Conservation (phyloP, 768 basidiomycete genomes). For the Termitomyces sp. region DNA sequence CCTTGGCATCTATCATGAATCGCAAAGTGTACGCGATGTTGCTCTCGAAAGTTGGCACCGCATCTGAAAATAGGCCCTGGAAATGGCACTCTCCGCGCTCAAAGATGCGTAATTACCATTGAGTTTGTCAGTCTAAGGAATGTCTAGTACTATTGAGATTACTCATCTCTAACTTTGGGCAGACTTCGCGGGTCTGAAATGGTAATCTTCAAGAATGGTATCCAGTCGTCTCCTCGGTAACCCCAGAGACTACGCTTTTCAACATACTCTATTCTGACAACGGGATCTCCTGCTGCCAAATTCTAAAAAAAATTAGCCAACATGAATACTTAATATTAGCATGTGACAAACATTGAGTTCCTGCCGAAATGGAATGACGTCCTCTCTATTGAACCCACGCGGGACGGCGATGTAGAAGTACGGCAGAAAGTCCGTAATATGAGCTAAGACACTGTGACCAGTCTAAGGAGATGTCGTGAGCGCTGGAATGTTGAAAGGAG, state of each 20-base stretch:
- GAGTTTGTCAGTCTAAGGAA: constrained; percentile 13
- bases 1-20: constrained; percentile 98
- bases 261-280: constrained; percentile 56
- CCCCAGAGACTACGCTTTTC: constrained; percentile 80
- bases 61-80: constrained; percentile 51
- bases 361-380: constrained; percentile 60
- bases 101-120: constrained; percentile 49
- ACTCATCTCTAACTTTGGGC: constrained; percentile 92
- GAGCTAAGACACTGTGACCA: constrained; percentile 87
- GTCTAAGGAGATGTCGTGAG: constrained; percentile 36
- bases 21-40: constrained; percentile 89
- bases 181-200: constrained; percentile 69
- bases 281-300: constrained; percentile 29
- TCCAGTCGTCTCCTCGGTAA: constrained; percentile 76
- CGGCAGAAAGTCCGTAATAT: constrained; percentile 79
- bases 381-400: constrained; percentile 71
- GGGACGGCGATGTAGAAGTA: constrained; percentile 94
- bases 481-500: not conserved
- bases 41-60: constrained; percentile 82
- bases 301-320: constrained; percentile 23
- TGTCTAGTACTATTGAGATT: not conserved
- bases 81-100: constrained; percentile 74
- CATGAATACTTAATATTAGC: not conserved
- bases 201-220: constrained; percentile 84
- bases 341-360: constrained; percentile 67